phyloP scores from a whole-genome alignment of 345 rosid genomes.

The Populus ilicifolia region DNA sequence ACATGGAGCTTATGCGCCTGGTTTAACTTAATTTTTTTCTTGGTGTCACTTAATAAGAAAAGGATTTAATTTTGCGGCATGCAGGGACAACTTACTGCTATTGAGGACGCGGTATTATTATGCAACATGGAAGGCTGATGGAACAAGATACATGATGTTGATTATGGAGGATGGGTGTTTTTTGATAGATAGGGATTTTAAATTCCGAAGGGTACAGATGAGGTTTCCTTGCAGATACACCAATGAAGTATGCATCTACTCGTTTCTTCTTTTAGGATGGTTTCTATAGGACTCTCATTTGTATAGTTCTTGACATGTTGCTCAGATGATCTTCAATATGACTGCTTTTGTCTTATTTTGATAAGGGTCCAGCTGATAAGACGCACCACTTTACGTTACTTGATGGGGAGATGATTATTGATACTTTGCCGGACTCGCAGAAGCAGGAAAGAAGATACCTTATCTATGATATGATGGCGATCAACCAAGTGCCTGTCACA shows the following conservation, averaged over 20 bases:
- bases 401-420: conserved; percentile 98
- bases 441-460: conserved; percentile 98
- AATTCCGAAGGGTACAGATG: conserved; percentile 92
- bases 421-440: conserved; percentile 79
- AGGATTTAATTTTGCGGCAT: conserved; percentile 12
- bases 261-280: conserved; percentile 5
- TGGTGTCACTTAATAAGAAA: not conserved
- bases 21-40: not conserved
- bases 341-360: conserved; percentile 20
- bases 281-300: conserved; percentile 1
- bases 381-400: conserved; percentile 85
- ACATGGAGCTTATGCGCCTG: not conserved
- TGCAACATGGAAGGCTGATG: conserved; percentile 99
- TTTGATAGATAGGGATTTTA: conserved; percentile 80
- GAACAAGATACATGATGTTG: conserved; percentile 97
- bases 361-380: conserved; percentile 67
- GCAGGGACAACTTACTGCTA: conserved; percentile 87
- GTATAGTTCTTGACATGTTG: not conserved
- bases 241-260: conserved; percentile 54
- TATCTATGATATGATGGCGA: conserved; percentile 91
- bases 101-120: conserved; percentile 90
- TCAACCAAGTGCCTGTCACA: conserved; percentile 58
- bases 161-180: conserved; percentile 88
- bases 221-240: conserved; percentile 77
- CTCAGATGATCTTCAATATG: conserved; percentile 11